Evolutionary conservation across 495 filamentous ascomycete species (phyloP), one percentile per base, ranked within the genome.

Genomic region (Podospora pseudopauciseta): DNA sequence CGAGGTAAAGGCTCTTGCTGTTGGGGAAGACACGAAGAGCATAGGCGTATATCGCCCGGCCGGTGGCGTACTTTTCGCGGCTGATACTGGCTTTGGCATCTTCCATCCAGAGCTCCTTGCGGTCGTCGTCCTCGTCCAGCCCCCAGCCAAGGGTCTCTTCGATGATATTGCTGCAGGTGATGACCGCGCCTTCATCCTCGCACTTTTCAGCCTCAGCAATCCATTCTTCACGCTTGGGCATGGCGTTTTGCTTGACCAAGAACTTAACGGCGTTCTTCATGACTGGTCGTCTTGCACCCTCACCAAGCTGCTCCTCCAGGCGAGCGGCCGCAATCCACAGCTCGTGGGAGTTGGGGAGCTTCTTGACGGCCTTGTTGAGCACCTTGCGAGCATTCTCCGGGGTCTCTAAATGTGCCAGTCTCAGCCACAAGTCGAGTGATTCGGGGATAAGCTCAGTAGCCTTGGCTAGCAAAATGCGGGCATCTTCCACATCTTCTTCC

Each of bases 161-260:
- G 71, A 99, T 91, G 74, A 98, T 97, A 34, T 89, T 89, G 65
- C 86, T 87, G 73, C 92, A 96, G 0, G 96, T 97, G 59, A 94
- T 83, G 5, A 93, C 81, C 15, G 93, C 94, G 18, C 91, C 93
- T 75, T 98, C 95, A 57, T 91, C 90, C 79, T 99, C 95, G 76
- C 95, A 97, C 70, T 90, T 92, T 76, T 98, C 94, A 0, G 95
- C 96, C 78, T 98, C 92, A 3, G 86, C 84, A 57, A 99, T 94
- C 95, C 95, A 99, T 70, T 97, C 94, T 72, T 99, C 95, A 56
- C 95, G 88, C 75, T 96, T 94, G 55, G 94, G 83, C 95, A 99
- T 98, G 13, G 95, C 95, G 53, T 92, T 93, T 68, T 96, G 92
- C 70, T 90, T 90, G 20, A 90, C 92, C 23, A 99, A 84, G n/a